Base-by-base conservation (phyloP, 495 filamentous ascomycete genomes). In the Astrothelium macrocarpum region DNA sequence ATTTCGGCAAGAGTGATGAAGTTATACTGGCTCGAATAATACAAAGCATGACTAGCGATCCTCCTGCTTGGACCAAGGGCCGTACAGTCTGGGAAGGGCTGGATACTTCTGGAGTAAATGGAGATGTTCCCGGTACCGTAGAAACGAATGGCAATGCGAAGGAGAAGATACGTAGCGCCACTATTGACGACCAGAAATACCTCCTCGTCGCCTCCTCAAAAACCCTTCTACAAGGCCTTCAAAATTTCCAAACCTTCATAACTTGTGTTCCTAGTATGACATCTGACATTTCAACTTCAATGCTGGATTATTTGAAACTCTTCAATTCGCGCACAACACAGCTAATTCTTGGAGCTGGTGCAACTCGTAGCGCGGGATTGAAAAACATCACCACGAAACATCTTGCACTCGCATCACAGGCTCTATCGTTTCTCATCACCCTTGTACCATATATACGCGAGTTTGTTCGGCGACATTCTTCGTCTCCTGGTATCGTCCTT, bases 321-420 rank as follows among this genome's bases (percentile, higher is more conserved):
- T 97, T 97, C 82, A 97, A 97, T 74, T 95, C 90, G 9, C 86
- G 94, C 5, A 92, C 90, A 45, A 91, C 85, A 23, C 94, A 99
- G 67, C 83, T 97, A 59, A 96, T 99, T 65, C 85, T 97, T 9
- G 95, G 93, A 9, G 95, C 94, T 11, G 94, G 94, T 1, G 94
- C 94, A 1, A 97, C 90, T 1, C 79, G 83, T 29, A 91, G 86
- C n/a, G 95, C 91, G 3, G 94, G 94, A 0, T 77, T 99, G 11
- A 96, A 91, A 71, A 95, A 96, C 67, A 99, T 99, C 69, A 97
- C 90, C 1, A 95, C 94, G 0, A 94, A 92, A 68, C 92, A 99
- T 76, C 84, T 99, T 7, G 93, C 94, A 0, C 82, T 97, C 31
- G 91, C 95, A 10, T 91, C 89, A 1, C 95, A 97, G 73, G 87